Base-by-base conservation (phyloP, 768 basidiomycete genomes). In the Pholiota conissans region DNA sequence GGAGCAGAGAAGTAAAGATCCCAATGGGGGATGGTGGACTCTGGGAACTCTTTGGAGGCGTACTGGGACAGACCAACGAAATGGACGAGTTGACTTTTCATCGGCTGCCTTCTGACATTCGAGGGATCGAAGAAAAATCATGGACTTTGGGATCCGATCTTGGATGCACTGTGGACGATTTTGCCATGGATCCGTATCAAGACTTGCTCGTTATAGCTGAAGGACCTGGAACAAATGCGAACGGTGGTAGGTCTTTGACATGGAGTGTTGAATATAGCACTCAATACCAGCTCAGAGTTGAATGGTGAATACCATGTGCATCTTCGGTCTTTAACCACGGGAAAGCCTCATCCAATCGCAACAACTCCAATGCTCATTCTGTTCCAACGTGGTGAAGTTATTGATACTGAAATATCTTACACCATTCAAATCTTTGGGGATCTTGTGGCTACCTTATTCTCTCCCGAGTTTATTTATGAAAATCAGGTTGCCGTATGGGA, bases 161-260 rank as follows among this genome's bases (percentile, higher is more conserved):
- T 54, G 71, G 71, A 3, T 60, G 80, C 32, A 32, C 58, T 14
- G 63, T 85, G 11, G 76, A 81, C n/a, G 85, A 87, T 62, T 85
- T 86, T 60, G 76, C 75, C 6, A 79, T 90, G 74, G 88, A 90
- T 65, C 84, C 85, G 16, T 77, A 83, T 22, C 87, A 87, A 63
- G 83, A 89, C 66, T 75, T 90, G 29, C 73, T 89, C 8, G 76
- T 87, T 7, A 60, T 83, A 16, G 68, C 85, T 5, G 78, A 81
- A 61, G 67, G 62, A 18, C 42, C 42, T 45, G n/a, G 18, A 20
- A 49, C 42, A n/a, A 26, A 35, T 48, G 45, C 6, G 39, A 47
- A 35, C 47, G 55, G 62, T 57, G 35, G 54, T 52, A 37, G 3
- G 13, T 13, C 18, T 30, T 49, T 28, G 5, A 8, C 30, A 28